These are phyloP conservation scores for Phyllosticta citribraziliensis DNA, from an alignment of 2,329 filamentous ascomycete species.

Conservation along the genomic window DNA sequence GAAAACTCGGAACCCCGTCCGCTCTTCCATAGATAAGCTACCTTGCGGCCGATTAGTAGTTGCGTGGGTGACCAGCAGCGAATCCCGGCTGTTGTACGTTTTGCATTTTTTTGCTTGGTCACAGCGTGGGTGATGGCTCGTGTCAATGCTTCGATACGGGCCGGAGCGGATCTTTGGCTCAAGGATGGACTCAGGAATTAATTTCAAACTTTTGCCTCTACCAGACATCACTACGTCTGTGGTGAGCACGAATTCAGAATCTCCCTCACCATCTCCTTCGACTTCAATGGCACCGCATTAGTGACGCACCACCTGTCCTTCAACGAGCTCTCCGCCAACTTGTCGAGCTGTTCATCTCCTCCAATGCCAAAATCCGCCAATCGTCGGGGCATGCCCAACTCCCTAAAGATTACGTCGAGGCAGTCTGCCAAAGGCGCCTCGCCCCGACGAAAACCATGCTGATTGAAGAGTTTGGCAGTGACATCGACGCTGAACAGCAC, in stretches of 20 bases:
- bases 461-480: slow-evolving; percentile 28
- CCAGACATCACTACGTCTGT: neutral
- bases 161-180: too few species aligned
- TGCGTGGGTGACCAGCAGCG: too few species aligned
- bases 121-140: too few species aligned
- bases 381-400: slow-evolving; percentile 45
- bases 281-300: slow-evolving; percentile 41
- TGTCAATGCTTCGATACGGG: too few species aligned
- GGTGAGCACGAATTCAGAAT: slow-evolving; percentile 31
- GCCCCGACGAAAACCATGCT: slow-evolving; percentile 17
- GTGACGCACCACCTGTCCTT: slow-evolving; percentile 41
- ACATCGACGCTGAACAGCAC: slow-evolving; percentile 31
- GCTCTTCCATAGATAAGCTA: too few species aligned
- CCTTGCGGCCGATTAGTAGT: too few species aligned
- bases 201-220: neutral
- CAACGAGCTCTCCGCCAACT: slow-evolving; percentile 41
- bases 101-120: too few species aligned
- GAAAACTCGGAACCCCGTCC: too few species aligned
- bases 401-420: slow-evolving; percentile 41
- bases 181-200: neutral
- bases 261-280: slow-evolving; percentile 41
- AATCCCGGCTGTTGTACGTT: too few species aligned
- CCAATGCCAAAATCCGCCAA: slow-evolving; percentile 42
- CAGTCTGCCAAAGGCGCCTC: slow-evolving; percentile 41
- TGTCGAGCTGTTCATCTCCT: slow-evolving; percentile 37